Base-by-base conservation (phyloP, 2,329 filamentous ascomycete genomes). In the Daldinia eschscholtzii region DNA sequence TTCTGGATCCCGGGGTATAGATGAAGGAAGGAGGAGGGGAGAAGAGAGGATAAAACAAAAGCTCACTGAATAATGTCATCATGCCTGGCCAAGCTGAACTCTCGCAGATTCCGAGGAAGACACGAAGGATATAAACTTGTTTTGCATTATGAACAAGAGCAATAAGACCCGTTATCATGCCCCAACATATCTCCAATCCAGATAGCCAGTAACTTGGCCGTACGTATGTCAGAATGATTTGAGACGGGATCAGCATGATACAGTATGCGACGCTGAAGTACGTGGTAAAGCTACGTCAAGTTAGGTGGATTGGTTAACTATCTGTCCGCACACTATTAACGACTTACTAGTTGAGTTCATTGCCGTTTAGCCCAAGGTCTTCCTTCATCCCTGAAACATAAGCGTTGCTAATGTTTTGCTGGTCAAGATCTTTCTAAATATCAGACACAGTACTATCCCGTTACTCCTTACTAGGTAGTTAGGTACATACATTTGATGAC, bases 61-160 rank as follows among this genome's bases (percentile, higher is more conserved):
- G 62, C 77, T 71, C 50, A 79, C 79, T 82, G 41, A 82, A 78
- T 4, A 82, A 70, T 0, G 80, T 82, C 78, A 82, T 82, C 79
- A 82, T 82, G 3, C 80, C 81, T 0, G 81, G 81, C 81, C 81
- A 83, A 3, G 81, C 80, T 39, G 74, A 77, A 70, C 78, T 79
- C 64, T 81, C 79, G 67, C 78, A 81, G 1, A 83, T 60, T 0
- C 81, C 81, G 20, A 82, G 74, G 23, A 82, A 76, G n/a, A 82
- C 79, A 3, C 81, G 77, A n/a, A 82, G 64, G 1, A 78, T 76
- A 59, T 82, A 82, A 12, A 83, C 72, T 42, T 82, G 79, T 10
- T 76, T 70, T 0, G 78, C 76, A 35, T 76, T 76, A 1, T 77
- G 77, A n/a, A 72, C 66, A 6, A 79, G 60, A 15, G 78, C 77